Evolutionary conservation across 495 filamentous ascomycete genomes (phyloP), one percentile per base, ranked within the genome.

Genomic region (Xylaria castorea): DNA sequence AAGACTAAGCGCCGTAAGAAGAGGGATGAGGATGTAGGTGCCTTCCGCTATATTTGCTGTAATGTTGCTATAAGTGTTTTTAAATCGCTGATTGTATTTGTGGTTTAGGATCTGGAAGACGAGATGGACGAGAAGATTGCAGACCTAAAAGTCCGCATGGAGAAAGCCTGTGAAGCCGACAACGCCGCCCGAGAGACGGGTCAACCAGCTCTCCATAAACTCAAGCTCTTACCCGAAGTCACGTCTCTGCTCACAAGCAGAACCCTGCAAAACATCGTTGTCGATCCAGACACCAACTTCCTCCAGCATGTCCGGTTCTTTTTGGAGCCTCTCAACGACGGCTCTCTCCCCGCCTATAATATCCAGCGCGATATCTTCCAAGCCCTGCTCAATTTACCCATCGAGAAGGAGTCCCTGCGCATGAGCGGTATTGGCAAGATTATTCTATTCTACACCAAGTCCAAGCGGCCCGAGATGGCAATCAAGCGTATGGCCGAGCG

Each of bases 371-470:
- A 98, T 74, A 89, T 99, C 69, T 94, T 99, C 83, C 88, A 89
- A 46, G 90, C 92, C 7, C 85, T 99, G 42, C 87, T 86, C 36
- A 91, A 89, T 74, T 87, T 99, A 0, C 92, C 93, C 16, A 93
- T 98, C 77, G 91, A 92, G 77, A 97, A 97, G 72, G 96, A 98
- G 73, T 88, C 92, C 7, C 86, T 99, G 58, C 87, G 95, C 48
- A 93, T 93, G 75, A 96, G 92, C 75, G 95, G 97, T 9, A 93
- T 99, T 73, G 97, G 97, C 76, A 98, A 97, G 78, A 92, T 99
- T 38, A 90, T 97, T 38, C 87, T 96, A 66, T 98, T 97, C 85
- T 99, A 99, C 83, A 98, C 94, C 48, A 94, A 95, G 82, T 95
- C 92, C 87, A 95, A 93, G 85, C 90, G 91, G 57, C 92, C 93